These are phyloP conservation scores for Ceratocystis huliohia DNA, from an alignment of 2,329 filamentous ascomycete genomes.

Conservation along the genomic window DNA sequence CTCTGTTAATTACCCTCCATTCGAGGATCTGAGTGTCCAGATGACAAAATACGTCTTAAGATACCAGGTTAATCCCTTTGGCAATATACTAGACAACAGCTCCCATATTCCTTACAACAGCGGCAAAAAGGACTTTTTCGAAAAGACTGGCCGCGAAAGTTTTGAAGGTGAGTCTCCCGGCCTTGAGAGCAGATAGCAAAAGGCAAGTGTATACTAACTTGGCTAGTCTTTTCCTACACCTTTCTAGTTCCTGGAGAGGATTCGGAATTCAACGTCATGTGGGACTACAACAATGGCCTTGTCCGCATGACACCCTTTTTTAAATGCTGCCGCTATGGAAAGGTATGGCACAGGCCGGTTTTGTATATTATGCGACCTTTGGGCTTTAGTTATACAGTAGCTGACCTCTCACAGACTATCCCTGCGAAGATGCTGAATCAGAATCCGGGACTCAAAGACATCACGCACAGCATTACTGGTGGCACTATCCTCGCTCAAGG, in stretches of 20 bases:
- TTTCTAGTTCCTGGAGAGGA: constrained; percentile 59
- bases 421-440: constrained; percentile 69
- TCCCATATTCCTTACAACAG: constrained; percentile 88
- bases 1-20: constrained; percentile 59
- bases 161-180: constrained; percentile 59
- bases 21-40: constrained; percentile 50
- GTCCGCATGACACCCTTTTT: constrained; percentile 92
- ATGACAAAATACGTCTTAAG: constrained; percentile 45
- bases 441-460: constrained; percentile 74
- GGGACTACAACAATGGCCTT: constrained; percentile 92
- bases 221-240: constrained; percentile 66
- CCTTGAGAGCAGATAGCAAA: too few relatives aligned
- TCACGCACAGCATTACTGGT: constrained; percentile 88
- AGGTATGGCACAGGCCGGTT: constrained; percentile 41
- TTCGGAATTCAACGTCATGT: constrained; percentile 66
- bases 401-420: constrained; percentile 51
- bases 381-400: neutral
- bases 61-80: constrained; percentile 55
- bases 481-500: constrained; percentile 84
- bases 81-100: constrained; percentile 47
- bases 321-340: constrained; percentile 76
- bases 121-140: constrained; percentile 77
- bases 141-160: constrained; percentile 74
- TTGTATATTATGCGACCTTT: neutral
- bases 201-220: neutral